Percentiles rank a stretch among this genome's conserved stretches.
Evolutionary conservation across 352 stramenopile species (phyloP).

Genomic region (Hyaloperonospora brassicae): DNA sequence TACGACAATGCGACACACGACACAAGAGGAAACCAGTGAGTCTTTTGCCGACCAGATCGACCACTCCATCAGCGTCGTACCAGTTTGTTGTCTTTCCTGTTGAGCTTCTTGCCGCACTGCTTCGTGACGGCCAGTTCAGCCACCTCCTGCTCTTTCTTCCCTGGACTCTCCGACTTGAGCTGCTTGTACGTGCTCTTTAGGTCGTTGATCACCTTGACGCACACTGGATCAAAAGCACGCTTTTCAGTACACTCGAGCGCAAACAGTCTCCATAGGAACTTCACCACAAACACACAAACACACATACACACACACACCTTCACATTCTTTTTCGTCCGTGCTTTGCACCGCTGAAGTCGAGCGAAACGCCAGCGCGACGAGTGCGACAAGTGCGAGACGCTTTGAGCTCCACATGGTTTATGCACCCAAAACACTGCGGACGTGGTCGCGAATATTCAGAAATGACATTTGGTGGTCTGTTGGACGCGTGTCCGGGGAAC

Average conservation of each 20-base stretch:
- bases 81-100: slow-evolving; percentile 88
- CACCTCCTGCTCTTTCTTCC: slow-evolving; percentile 70
- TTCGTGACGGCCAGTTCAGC: slow-evolving; percentile 81
- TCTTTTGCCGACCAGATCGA: too few species aligned
- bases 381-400: slow-evolving; percentile 49
- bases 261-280: too few species aligned
- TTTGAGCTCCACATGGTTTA: slow-evolving; percentile 51
- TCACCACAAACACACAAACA: neutral
- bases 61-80: slow-evolving; percentile 21
- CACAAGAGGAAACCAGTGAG: too few species aligned
- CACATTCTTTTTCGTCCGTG: slow-evolving; percentile 73
- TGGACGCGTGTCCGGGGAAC: slow-evolving; percentile 13
- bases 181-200: slow-evolving; percentile 67
- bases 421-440: slow-evolving; percentile 18
- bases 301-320: slow-evolving; percentile 39
- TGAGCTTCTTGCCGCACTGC: slow-evolving; percentile 78
- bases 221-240: slow-evolving; percentile 49
- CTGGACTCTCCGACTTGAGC: slow-evolving; percentile 60
- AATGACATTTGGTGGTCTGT: too few species aligned
- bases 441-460: neutral
- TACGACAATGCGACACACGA: neutral
- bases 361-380: slow-evolving; percentile 53
- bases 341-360: slow-evolving; percentile 26
- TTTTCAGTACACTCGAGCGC: too few species aligned
- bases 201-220: slow-evolving; percentile 86